Conservation (phyloP, 2,329 filamentous ascomycete species). For the Colletotrichum caudatum region DNA sequence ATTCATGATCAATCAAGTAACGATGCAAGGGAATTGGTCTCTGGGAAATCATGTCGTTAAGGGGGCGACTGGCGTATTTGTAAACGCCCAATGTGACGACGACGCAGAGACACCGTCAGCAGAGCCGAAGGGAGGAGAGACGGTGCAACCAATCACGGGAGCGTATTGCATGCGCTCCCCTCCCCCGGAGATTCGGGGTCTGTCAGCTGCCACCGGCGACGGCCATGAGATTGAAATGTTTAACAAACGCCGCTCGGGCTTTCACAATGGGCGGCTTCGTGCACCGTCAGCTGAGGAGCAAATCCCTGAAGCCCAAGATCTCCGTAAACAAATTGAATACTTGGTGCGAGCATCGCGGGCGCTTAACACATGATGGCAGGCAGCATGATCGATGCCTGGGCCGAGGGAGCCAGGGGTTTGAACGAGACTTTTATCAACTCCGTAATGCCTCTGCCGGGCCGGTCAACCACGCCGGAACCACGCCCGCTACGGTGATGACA, state of each 20-base stretch:
- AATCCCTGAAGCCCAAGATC: neutral
- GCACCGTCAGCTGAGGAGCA: neutral
- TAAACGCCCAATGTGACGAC: slow-evolving; percentile 3
- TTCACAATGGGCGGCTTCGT: neutral
- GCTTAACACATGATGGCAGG: neutral
- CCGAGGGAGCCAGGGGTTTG: neutral
- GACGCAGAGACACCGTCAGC: slow-evolving; percentile 1
- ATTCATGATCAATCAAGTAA: slow-evolving; percentile 10
- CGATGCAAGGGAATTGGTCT: neutral
- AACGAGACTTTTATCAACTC: too few species aligned
- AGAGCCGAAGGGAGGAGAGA: neutral
- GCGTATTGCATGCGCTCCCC: neutral
- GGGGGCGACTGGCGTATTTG: neutral
- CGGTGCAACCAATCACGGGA: slow-evolving; percentile 27
- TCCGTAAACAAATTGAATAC: too few species aligned
- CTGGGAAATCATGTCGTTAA: neutral
- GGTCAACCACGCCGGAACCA: slow-evolving; percentile 10
- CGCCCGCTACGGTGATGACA: slow-evolving; percentile 30
- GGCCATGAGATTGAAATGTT: neutral
- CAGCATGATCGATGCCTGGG: neutral
- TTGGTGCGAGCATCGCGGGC: neutral
- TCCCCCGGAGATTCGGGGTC: slow-evolving; percentile 11
- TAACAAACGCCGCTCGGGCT: slow-evolving; percentile 34
- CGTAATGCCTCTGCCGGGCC: slow-evolving; percentile 4
- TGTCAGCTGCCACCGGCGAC: slow-evolving; percentile 28